Evolutionary conservation across 2,329 filamentous ascomycete genomes (phyloP).

Genomic region (Colletotrichum filicis): DNA sequence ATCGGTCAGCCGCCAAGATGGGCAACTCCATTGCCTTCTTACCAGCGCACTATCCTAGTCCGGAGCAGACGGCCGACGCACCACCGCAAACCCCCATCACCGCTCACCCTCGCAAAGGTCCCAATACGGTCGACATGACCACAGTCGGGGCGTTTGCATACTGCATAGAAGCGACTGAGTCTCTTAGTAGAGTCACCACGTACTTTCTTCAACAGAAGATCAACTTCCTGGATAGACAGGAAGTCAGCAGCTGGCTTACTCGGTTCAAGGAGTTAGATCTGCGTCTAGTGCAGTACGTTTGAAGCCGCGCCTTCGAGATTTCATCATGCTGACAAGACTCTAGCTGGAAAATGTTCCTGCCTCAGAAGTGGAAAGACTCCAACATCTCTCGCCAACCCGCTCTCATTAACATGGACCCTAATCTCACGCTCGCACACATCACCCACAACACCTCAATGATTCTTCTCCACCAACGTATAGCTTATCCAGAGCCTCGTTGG

Average conservation of each 20-base stretch:
- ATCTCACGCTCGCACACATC: conserved; percentile 59
- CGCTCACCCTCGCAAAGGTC: conserved; percentile 6
- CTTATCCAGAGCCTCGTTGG: conserved; percentile 49
- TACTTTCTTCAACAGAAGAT: conserved; percentile 58
- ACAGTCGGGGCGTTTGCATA: conserved; percentile 58
- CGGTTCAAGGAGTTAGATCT: conserved; percentile 60
- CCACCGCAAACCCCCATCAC: conserved; percentile 20
- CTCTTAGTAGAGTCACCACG: conserved; percentile 54
- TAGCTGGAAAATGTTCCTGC: conserved; percentile 56
- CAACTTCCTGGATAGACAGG: conserved; percentile 49
- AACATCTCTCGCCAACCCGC: conserved; percentile 41
- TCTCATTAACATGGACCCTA: conserved; percentile 55
- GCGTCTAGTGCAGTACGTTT: conserved; percentile 52
- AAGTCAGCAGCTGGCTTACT: conserved; percentile 56
- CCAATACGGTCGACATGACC: conserved; percentile 43
- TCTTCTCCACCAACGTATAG: conserved; percentile 59
- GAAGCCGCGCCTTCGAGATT: no score
- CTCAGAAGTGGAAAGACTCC: conserved; percentile 53
- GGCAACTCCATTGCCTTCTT: conserved; percentile 52
- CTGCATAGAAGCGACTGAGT: conserved; percentile 58
- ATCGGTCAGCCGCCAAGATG: conserved; percentile 50
- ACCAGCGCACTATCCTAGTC: conserved; percentile 44
- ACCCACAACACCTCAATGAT: conserved; percentile 63
- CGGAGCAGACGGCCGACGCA: conserved; percentile 35
- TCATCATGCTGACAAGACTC: background rate